A percentile compares a stretch with the other conserved stretches of the same genome.
Evolutionary conservation across 179 eudicot genomes (phyloP).

Genomic region (Beta macrorhiza): DNA sequence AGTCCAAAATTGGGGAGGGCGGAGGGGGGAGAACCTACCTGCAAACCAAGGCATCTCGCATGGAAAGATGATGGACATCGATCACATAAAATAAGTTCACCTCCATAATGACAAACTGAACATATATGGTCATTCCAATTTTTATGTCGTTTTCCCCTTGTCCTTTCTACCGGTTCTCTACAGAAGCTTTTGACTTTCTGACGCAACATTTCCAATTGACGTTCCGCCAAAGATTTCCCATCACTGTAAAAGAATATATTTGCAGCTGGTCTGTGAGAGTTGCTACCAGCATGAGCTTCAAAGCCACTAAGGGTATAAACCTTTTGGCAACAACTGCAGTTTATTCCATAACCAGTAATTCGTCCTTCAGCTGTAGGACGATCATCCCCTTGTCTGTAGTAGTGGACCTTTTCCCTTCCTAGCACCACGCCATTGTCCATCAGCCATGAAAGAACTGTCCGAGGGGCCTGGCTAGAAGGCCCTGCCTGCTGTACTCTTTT

Average conservation of each 20-base stretch:
- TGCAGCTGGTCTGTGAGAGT: constrained; percentile 48
- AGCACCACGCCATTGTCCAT: constrained; percentile 68
- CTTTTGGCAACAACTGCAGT: constrained; percentile 66
- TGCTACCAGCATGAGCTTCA: constrained; percentile 80
- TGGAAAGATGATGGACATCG: constrained; percentile 93
- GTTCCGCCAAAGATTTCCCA: constrained; percentile 70
- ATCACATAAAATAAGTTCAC: constrained; percentile 76
- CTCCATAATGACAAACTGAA: constrained; percentile 79
- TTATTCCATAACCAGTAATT: constrained; percentile 68
- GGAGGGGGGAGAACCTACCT: constrained; percentile 40
- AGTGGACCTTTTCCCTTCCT: constrained; percentile 63
- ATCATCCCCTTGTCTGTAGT: constrained; percentile 30
- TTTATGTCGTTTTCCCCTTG: constrained; percentile 24
- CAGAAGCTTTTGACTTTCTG: constrained; percentile 14
- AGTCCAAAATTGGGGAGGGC: not conserved
- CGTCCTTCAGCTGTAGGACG: constrained; percentile 48
- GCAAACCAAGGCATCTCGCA: constrained; percentile 63
- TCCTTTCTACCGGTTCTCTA: constrained; percentile 26
- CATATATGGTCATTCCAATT: constrained; percentile 65
- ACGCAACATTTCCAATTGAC: constrained; percentile 53
- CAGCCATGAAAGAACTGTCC: constrained; percentile 73
- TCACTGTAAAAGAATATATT: constrained; percentile 60
- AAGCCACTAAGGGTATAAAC: constrained; percentile 56
- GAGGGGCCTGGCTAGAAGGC: constrained; percentile 44
- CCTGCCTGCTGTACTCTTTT: constrained; percentile 53